These are phyloP conservation scores for Candida tropicalis DNA, from an alignment of 1,139 yeast species.

Conservation along the genomic window DNA sequence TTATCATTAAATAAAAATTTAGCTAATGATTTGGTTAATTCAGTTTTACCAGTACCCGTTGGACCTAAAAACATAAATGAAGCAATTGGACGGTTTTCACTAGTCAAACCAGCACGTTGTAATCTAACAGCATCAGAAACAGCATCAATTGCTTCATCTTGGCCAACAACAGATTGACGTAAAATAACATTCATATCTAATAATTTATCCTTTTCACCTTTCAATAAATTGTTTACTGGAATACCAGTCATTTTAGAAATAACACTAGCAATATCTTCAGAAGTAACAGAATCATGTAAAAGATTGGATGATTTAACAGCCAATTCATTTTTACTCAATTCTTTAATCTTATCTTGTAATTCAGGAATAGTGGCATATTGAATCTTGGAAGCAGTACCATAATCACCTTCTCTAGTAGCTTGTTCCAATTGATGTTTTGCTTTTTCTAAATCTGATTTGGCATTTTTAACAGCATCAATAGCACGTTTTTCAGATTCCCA, in stretches of 20 bases:
- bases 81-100: conserved; percentile 93
- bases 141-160: conserved; percentile 89
- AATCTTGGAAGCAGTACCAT: conserved; percentile 84
- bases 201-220: conserved; percentile 91
- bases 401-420: conserved; percentile 82
- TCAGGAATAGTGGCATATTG: conserved; percentile 87
- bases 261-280: conserved; percentile 91
- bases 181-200: conserved; percentile 83
- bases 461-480: conserved; percentile 73
- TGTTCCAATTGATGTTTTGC: conserved; percentile 83
- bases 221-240: conserved; percentile 88
- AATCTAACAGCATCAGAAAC: conserved; percentile 93
- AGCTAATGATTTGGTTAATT: conserved; percentile 87
- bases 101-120: conserved; percentile 94
- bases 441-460: conserved; percentile 81
- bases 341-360: conserved; percentile 60
- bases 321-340: conserved; percentile 37
- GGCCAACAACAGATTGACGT: conserved; percentile 84
- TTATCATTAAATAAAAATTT: conserved; percentile 90
- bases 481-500: conserved; percentile 85
- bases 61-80: conserved; percentile 96
- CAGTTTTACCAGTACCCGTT: conserved; percentile 98
- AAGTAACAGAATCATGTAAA: conserved; percentile 88
- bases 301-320: conserved; percentile 32
- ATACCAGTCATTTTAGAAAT: conserved; percentile 95